Percentiles rank a stretch among this genome's conserved stretches.
These are phyloP conservation scores for Opeltia flavorubescens DNA, from an alignment of 495 filamentous ascomycete genomes.

Conservation along the genomic window DNA sequence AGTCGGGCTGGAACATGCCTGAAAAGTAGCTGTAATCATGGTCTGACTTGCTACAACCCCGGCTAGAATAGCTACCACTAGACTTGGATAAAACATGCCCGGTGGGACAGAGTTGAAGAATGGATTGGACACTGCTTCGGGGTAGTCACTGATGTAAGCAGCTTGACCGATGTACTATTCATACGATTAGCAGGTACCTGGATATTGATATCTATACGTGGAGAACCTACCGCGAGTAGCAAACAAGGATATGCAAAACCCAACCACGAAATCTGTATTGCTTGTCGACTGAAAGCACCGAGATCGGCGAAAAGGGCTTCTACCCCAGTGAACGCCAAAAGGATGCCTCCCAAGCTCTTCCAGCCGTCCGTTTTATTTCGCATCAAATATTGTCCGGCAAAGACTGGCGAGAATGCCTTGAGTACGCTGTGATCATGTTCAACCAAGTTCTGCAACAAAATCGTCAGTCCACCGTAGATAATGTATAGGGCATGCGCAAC, in stretches of 20 bases:
- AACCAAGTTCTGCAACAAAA: conserved; percentile 35
- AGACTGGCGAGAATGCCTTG: conserved; percentile 55
- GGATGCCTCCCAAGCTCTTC: conserved; percentile 51
- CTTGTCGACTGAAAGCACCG: conserved; percentile 45
- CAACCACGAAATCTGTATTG: conserved; percentile 36
- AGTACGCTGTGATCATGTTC: conserved; percentile 50
- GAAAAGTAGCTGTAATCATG: conserved; percentile 61
- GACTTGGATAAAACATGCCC: conserved; percentile 49
- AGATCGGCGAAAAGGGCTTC: conserved; percentile 66
- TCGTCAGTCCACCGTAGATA: no score
- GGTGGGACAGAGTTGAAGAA: conserved; percentile 56
- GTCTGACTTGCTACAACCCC: conserved; percentile 66
- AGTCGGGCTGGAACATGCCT: conserved; percentile 16
- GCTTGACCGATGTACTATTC: conserved; percentile 53
- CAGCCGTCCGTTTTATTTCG: conserved; percentile 49
- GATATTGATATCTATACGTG: background rate
- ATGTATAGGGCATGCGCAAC: background rate
- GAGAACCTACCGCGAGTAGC: conserved; percentile 34
- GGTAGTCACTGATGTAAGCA: conserved; percentile 49
- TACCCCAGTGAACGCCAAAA: conserved; percentile 61
- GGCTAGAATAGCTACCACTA: conserved; percentile 53
- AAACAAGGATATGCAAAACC: conserved; percentile 51
- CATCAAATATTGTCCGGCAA: conserved; percentile 45
- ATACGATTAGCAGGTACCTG: background rate
- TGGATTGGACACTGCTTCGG: conserved; percentile 51